Evolutionary conservation across 1,139 yeast genomes (phyloP), one percentile per base, ranked within the genome.

Genomic region (Spathaspora sp.): DNA sequence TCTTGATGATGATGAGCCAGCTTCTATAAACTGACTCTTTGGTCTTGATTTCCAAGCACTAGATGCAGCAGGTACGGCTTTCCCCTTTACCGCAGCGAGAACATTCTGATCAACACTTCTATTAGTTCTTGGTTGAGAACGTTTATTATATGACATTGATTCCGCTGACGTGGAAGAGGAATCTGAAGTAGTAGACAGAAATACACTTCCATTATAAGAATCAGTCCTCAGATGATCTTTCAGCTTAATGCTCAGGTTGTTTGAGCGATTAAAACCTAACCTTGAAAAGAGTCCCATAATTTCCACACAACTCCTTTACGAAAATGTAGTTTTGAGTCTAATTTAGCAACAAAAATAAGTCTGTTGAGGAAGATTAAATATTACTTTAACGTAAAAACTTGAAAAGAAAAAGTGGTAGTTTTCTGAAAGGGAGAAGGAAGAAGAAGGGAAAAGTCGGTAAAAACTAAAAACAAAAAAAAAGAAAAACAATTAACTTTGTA

Each of bases 151-250:
- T 33, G 37, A 25, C 29, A 37, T 27, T 3, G 63, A 57, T 18
- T 65, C 71, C 31, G 57, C 51, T 18, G 72, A 67, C 4, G 74
- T 67, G 46, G 62, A 57, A 36, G 70, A 68, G 5, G 74, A 66
- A 29, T 63, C 67, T 24, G 72, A 68, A 23, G 63, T 65, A 18
- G 63, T 56, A 27, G 64, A 53, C 66, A 64, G 68, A 42, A 68
- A 64, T 26, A 68, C 74, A 50, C 68, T 63, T 7, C 65, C 70
- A 42, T 58, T 58, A 26, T 58, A 52, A n/a, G 71, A 50, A 27
- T 39, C 45, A 25, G 47, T 38, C 49, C 44, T 39, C 36, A 47
- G 13, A 37, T 46, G 53, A 34, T 17, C 25, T 9, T 36, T 34
- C 20, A 39, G 27, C 17, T 31, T 34, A 13, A 27, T 25, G 39